These are phyloP conservation scores for Podospora anserina DNA, from an alignment of 495 filamentous ascomycete species.

Conservation along the genomic window DNA sequence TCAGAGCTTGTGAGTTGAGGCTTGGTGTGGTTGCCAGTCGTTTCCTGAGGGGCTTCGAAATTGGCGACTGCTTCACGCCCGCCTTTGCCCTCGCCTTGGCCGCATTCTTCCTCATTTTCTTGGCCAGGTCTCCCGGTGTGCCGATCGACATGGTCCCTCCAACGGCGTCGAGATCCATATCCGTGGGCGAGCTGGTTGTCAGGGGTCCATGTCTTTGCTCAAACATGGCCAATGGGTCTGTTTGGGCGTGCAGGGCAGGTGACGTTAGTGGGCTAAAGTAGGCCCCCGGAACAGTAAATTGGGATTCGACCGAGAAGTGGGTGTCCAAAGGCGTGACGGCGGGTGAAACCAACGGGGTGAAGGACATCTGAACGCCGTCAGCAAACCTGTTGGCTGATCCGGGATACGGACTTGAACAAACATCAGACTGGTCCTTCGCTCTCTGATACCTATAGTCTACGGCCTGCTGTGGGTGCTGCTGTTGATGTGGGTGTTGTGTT, in stretches of 20 bases:
- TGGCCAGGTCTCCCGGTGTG: slow-evolving; percentile 39
- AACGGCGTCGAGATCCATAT: slow-evolving; percentile 43
- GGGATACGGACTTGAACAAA: slow-evolving; percentile 40
- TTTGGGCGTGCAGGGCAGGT: slow-evolving; percentile 82
- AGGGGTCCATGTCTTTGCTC: slow-evolving; percentile 40
- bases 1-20: slow-evolving; percentile 54
- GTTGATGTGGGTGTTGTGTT: slow-evolving; percentile 50
- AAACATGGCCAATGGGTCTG: slow-evolving; percentile 45
- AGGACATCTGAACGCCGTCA: slow-evolving; percentile 64
- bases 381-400: slow-evolving; percentile 13
- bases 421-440: slow-evolving; percentile 75
- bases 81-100: slow-evolving; percentile 46
- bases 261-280: slow-evolving; percentile 94
- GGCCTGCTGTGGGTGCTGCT: slow-evolving; percentile 56
- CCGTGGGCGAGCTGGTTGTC: slow-evolving; percentile 43
- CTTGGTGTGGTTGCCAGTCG: slow-evolving; percentile 55
- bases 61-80: slow-evolving; percentile 74
- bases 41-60: slow-evolving; percentile 72
- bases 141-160: slow-evolving; percentile 33
- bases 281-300: slow-evolving; percentile 79
- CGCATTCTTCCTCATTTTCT: slow-evolving; percentile 47
- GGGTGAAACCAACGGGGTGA: slow-evolving; percentile 92
- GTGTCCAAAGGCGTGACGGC: slow-evolving; percentile 88
- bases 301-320: slow-evolving; percentile 71
- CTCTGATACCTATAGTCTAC: slow-evolving; percentile 70